phyloP scores from a whole-genome alignment of 306 rosid species.

The Quercus robur region DNA sequence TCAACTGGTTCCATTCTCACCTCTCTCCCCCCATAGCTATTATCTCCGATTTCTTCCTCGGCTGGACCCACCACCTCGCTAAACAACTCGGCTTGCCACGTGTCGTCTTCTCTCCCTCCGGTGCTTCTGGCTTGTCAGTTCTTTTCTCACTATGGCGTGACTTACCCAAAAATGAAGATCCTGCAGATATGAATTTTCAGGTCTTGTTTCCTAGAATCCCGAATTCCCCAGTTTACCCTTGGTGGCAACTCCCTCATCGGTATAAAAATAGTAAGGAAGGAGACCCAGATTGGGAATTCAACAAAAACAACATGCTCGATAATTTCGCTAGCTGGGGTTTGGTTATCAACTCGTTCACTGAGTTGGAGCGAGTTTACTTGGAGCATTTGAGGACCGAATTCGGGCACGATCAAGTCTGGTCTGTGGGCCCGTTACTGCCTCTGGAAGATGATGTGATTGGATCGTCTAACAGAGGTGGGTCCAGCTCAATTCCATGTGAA shows the following conservation, averaged over 20 bases:
- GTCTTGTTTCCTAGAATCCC: conserved; percentile 34
- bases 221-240: conserved; percentile 32
- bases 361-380: conserved; percentile 33
- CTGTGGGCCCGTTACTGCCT: conserved; percentile 39
- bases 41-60: conserved; percentile 47
- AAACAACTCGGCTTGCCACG: conserved; percentile 28
- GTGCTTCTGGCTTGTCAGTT: conserved; percentile 17
- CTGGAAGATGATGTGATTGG: background rate
- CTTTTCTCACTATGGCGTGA: conserved; percentile 32
- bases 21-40: conserved; percentile 30
- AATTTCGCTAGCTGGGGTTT: conserved; percentile 33
- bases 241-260: conserved; percentile 26
- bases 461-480: background rate
- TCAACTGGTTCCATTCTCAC: conserved; percentile 34
- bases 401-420: conserved; percentile 39
- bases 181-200: background rate
- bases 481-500: background rate
- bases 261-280: conserved; percentile 10
- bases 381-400: conserved; percentile 23
- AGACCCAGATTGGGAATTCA: conserved; percentile 25
- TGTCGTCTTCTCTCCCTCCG: conserved; percentile 43
- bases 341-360: conserved; percentile 34
- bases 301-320: background rate
- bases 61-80: conserved; percentile 48
- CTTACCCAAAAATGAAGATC: conserved; percentile 8